These are phyloP conservation scores for Penicillium vulpinum DNA, from an alignment of 2,329 filamentous ascomycete genomes.

Conservation along the genomic window DNA sequence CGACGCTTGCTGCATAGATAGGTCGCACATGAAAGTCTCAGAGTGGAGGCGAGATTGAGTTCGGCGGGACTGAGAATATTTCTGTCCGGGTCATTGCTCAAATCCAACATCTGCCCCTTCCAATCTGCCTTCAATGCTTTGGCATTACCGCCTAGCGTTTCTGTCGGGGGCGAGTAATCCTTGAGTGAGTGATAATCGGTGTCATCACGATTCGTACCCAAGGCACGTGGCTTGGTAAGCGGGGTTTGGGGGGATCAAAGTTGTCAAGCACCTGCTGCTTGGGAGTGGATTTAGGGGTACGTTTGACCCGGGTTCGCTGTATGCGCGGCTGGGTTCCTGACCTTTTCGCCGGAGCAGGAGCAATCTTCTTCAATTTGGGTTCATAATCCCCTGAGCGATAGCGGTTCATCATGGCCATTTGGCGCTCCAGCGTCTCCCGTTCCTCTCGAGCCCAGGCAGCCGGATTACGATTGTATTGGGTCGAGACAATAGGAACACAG, in stretches of 20 bases:
- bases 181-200: constrained; percentile 73
- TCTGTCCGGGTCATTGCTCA: constrained; percentile 69
- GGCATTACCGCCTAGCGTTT: constrained; percentile 63
- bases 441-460: constrained; percentile 45
- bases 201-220: constrained; percentile 71
- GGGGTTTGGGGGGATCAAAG: constrained; percentile 36
- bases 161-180: constrained; percentile 70
- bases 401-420: constrained; percentile 44
- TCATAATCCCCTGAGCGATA: constrained; percentile 32
- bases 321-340: constrained; percentile 28
- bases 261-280: constrained; percentile 41
- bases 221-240: constrained; percentile 45
- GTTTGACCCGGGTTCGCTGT: constrained; percentile 37
- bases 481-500: constrained; percentile 45
- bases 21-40: constrained; percentile 80
- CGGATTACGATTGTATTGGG: constrained; percentile 47
- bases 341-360: constrained; percentile 40
- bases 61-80: constrained; percentile 76
- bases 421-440: constrained; percentile 43
- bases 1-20: constrained; percentile 92
- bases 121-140: constrained; percentile 81
- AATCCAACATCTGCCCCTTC: constrained; percentile 77
- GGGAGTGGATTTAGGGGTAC: constrained; percentile 44
- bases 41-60: constrained; percentile 69
- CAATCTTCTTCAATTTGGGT: constrained; percentile 42